Evolutionary conservation across 2,329 filamentous ascomycete genomes (phyloP).

Genomic region (Hypoxylon sp.): DNA sequence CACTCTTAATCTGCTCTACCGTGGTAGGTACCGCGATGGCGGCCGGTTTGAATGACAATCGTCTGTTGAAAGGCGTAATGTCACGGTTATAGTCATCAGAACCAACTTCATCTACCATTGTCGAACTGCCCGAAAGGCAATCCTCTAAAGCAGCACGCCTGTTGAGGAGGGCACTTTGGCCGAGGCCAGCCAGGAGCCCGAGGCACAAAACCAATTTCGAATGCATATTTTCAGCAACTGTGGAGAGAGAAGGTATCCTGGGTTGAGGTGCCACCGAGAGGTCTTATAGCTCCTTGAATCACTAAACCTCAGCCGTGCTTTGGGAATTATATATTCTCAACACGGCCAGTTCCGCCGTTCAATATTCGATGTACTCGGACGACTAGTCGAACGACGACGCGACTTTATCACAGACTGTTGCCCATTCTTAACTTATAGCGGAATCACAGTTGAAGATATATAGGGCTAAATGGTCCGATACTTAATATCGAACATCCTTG

Average conservation of each 20-base stretch:
- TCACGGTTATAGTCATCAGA: slow-evolving; percentile 53
- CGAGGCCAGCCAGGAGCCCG: slow-evolving; percentile 47
- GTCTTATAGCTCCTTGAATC: slow-evolving; percentile 12
- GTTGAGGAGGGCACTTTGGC: slow-evolving; percentile 46
- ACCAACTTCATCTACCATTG: slow-evolving; percentile 47
- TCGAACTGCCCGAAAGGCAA: slow-evolving; percentile 48
- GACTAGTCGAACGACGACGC: slow-evolving; percentile 45
- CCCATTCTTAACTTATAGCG: slow-evolving; percentile 46
- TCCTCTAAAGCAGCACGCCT: slow-evolving; percentile 51
- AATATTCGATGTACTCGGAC: slow-evolving; percentile 43
- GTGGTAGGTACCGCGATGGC: slow-evolving; percentile 61
- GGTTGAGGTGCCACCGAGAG: slow-evolving; percentile 20
- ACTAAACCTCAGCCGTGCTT: slow-evolving; percentile 1
- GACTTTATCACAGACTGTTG: slow-evolving; percentile 37
- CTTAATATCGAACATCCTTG: slow-evolving; percentile 50
- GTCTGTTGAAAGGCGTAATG: slow-evolving; percentile 51
- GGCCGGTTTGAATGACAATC: slow-evolving; percentile 54
- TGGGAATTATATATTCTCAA: slow-evolving; percentile 37
- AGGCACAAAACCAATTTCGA: slow-evolving; percentile 43
- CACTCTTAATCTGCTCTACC: slow-evolving; percentile 60
- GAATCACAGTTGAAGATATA: slow-evolving; percentile 41
- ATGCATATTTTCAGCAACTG: slow-evolving; percentile 43
- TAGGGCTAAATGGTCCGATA: slow-evolving; percentile 50
- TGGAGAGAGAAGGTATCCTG: slow-evolving; percentile 23
- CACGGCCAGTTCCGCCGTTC: slow-evolving; percentile 33